A percentile compares a stretch with the other conserved stretches of the same genome.
Evolutionary conservation across 768 basidiomycete species (phyloP).

Genomic region (Leccinum uliginosum): DNA sequence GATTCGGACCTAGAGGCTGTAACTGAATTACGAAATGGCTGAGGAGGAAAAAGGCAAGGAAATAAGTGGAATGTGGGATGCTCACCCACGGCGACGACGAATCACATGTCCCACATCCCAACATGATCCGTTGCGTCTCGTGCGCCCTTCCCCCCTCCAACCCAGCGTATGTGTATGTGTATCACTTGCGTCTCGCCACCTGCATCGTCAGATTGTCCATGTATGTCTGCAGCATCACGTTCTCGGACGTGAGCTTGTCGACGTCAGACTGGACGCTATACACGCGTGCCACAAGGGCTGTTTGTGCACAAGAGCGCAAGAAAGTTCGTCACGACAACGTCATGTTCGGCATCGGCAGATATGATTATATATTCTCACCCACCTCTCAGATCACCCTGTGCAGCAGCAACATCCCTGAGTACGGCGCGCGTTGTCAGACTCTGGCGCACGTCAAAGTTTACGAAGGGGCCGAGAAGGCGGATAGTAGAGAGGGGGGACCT

Average conservation of each 20-base stretch:
- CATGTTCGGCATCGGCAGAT: background rate
- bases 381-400: slow-evolving; percentile 78
- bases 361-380: slow-evolving; percentile 16
- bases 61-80: background rate
- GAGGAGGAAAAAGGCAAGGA: background rate
- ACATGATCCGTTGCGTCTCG: background rate
- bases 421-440: background rate
- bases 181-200: slow-evolving; percentile 73
- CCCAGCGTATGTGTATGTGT: no score
- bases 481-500: slow-evolving; percentile 21
- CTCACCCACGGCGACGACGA: background rate
- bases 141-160: background rate
- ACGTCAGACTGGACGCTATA: slow-evolving; percentile 70
- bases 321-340: background rate
- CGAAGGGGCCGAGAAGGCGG: background rate
- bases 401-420: slow-evolving; percentile 66
- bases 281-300: slow-evolving; percentile 65
- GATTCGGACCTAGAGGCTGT: background rate
- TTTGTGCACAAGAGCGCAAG: background rate
- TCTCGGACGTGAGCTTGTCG: slow-evolving; percentile 76
- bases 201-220: slow-evolving; percentile 87
- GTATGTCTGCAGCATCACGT: slow-evolving; percentile 82
- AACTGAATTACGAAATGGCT: background rate
- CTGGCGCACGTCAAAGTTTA: background rate
- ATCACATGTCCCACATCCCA: background rate